Conservation (phyloP, 331 rosid species). For the Quercus phellos region DNA sequence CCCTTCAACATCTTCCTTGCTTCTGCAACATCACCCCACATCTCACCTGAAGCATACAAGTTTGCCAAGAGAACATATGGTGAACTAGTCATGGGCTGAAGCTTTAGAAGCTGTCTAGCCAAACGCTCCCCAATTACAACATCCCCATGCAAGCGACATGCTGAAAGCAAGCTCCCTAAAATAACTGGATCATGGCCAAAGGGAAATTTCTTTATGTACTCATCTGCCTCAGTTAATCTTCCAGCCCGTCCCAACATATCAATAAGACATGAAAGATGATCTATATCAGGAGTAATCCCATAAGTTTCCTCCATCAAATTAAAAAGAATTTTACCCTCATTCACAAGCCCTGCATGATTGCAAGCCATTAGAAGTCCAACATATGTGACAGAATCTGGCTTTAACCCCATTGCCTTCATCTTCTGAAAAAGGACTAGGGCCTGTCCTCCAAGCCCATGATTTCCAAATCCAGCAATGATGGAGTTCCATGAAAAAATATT, state of each 20-base stretch:
- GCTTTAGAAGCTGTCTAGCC: constrained; percentile 33
- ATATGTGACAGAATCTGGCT: constrained; percentile 37
- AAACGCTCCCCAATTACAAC: constrained; percentile 23
- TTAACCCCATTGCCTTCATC: constrained; percentile 28
- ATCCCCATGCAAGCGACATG: constrained; percentile 39
- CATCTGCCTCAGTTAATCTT: constrained; percentile 32
- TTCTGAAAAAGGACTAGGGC: constrained; percentile 29
- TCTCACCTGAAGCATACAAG: constrained; percentile 39
- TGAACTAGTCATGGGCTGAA: constrained; percentile 25
- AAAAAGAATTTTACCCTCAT: constrained; percentile 20
- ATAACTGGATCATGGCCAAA: constrained; percentile 31
- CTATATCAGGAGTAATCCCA: constrained; percentile 25
- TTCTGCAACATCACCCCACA: constrained; percentile 35
- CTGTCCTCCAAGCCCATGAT: constrained; percentile 34
- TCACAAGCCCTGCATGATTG: constrained; percentile 40
- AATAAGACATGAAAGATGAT: constrained; percentile 39
- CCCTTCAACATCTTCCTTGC: constrained; percentile 37
- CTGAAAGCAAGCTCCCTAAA: constrained; percentile 43
- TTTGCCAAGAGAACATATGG: constrained; percentile 39
- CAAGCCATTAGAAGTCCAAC: constrained; percentile 37
- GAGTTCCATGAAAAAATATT: constrained; percentile 39
- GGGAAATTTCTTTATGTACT: constrained; percentile 30
- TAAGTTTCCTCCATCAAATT: constrained; percentile 30
- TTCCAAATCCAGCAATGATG: constrained; percentile 38
- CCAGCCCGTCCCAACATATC: constrained; percentile 48